Percentiles rank a stretch among this genome's conserved stretches.
phyloP scores from a whole-genome alignment of 495 filamentous ascomycete species.

The Aspergillus avenaceus region DNA sequence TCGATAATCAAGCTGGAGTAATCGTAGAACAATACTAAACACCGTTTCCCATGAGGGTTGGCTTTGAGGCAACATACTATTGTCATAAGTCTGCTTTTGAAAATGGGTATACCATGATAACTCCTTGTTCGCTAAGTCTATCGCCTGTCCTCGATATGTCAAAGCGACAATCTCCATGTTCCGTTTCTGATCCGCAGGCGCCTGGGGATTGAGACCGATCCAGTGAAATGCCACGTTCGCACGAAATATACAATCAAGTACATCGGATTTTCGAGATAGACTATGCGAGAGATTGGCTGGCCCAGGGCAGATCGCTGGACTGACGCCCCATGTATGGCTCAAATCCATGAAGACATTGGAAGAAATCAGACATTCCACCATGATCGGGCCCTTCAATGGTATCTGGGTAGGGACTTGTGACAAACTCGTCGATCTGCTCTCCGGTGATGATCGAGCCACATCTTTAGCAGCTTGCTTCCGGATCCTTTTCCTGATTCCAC shows the following conservation, averaged over 20 bases:
- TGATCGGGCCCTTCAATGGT: background rate
- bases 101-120: too few relatives aligned
- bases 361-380: slow-evolving; percentile 1
- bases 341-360: background rate
- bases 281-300: slow-evolving; percentile 5
- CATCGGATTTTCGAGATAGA: background rate
- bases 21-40: slow-evolving; percentile 5
- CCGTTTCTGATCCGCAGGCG: background rate
- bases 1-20: slow-evolving; percentile 7
- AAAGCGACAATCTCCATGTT: slow-evolving; percentile 4
- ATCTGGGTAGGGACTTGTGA: background rate
- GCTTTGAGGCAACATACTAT: background rate
- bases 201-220: background rate
- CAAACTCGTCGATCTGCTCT: background rate
- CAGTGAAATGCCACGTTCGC: slow-evolving; percentile 2
- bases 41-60: background rate
- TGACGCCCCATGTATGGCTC: slow-evolving; percentile 8
- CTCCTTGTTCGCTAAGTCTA: slow-evolving; percentile 5
- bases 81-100: too few relatives aligned
- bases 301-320: slow-evolving; percentile 7
- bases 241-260: background rate
- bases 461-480: background rate
- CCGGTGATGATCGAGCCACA: background rate
- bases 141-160: slow-evolving; percentile 9
- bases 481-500: slow-evolving; percentile 1